A percentile compares a stretch with the other conserved stretches of the same genome.
These are phyloP conservation scores for Suaeda aralocaspica DNA, from an alignment of 148 eudicot genomes.

Conservation along the genomic window DNA sequence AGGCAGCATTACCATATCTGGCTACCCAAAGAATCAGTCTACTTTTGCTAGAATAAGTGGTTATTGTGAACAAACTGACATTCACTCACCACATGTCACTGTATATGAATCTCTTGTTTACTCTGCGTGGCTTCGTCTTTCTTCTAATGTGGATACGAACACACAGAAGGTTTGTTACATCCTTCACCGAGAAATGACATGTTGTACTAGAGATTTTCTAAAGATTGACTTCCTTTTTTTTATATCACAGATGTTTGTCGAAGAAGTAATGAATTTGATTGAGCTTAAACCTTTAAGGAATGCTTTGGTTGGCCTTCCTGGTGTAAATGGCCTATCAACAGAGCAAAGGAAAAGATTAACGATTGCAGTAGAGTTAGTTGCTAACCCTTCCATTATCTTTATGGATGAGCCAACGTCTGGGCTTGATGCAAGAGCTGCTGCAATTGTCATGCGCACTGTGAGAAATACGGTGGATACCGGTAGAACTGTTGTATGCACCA, in stretches of 20 bases:
- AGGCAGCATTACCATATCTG: conserved; percentile 51
- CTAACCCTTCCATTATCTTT: conserved; percentile 84
- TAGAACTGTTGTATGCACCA: conserved; percentile 85
- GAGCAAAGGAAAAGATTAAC: conserved; percentile 82
- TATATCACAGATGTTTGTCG: conserved; percentile 47
- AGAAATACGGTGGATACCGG: conserved; percentile 83
- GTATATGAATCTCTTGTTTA: conserved; percentile 65
- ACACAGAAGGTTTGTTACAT: conserved; percentile 42
- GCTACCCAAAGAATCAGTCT: conserved; percentile 60
- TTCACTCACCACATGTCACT: conserved; percentile 71
- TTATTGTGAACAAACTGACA: conserved; percentile 70
- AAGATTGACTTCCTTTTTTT: not conserved
- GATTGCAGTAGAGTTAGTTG: conserved; percentile 74
- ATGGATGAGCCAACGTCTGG: conserved; percentile 98
- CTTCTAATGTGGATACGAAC: conserved; percentile 36
- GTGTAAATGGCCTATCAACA: conserved; percentile 63
- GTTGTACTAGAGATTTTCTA: not conserved
- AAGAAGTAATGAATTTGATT: conserved; percentile 64
- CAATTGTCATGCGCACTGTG: conserved; percentile 84
- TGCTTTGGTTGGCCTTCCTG: conserved; percentile 70
- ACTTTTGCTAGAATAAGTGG: conserved; percentile 73
- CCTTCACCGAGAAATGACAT: not conserved
- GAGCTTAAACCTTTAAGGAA: conserved; percentile 62
- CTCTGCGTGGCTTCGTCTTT: conserved; percentile 77
- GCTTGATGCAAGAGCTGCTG: conserved; percentile 95